A percentile compares a stretch with the other conserved stretches of the same genome.
Evolutionary conservation across 805 yeast species (phyloP).

Genomic region (Metschnikowia gruessii): DNA sequence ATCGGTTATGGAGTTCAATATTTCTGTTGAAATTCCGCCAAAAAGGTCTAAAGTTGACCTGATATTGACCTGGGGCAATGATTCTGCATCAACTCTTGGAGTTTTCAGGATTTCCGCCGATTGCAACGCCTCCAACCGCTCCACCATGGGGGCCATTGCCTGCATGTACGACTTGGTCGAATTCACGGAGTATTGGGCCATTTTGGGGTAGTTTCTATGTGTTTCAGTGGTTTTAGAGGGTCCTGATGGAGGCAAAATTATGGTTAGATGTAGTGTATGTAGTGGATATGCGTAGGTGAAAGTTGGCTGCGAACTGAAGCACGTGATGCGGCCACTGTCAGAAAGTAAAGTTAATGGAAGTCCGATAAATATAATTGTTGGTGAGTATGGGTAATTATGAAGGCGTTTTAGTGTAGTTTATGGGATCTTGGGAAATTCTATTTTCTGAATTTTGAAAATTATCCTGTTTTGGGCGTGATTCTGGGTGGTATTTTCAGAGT

Average conservation of each 20-base stretch:
- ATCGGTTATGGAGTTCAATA: constrained; percentile 15
- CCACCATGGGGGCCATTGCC: constrained; percentile 73
- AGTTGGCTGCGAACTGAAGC: too few species aligned
- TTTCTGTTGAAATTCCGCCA: constrained; percentile 36
- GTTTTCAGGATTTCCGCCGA: constrained; percentile 20
- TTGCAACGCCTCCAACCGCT: constrained; percentile 30
- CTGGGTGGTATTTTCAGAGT: too few species aligned
- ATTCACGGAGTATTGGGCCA: constrained; percentile 46
- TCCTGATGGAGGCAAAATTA: neutral
- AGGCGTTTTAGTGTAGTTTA: too few species aligned
- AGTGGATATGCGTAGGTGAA: too few species aligned
- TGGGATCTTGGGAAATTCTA: too few species aligned
- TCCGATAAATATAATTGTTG: too few species aligned
- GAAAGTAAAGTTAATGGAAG: too few species aligned
- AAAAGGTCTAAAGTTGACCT: constrained; percentile 37
- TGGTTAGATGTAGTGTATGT: neutral
- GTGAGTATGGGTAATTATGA: too few species aligned
- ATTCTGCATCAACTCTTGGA: constrained; percentile 41
- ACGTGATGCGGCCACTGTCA: too few species aligned
- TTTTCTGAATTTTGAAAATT: too few species aligned
- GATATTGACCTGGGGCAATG: constrained; percentile 25
- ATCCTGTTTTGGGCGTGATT: too few species aligned
- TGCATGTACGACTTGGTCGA: constrained; percentile 76
- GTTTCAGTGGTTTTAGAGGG: neutral
- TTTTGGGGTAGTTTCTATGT: constrained; percentile 14